Evolutionary conservation across 768 basidiomycete species (phyloP).

Genomic region (Amanita polypyramis): DNA sequence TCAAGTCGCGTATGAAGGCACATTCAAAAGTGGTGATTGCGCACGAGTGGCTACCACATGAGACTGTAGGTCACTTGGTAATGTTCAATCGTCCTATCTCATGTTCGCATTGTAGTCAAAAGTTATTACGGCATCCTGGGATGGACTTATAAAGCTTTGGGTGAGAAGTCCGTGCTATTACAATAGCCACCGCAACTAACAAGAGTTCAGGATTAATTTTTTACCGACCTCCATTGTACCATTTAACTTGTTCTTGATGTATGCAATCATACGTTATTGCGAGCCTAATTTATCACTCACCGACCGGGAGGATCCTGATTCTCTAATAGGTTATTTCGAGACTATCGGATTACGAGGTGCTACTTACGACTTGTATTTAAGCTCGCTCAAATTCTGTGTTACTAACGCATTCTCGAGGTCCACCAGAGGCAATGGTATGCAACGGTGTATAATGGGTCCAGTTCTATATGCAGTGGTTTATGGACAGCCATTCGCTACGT

Average conservation of each 20-base stretch:
- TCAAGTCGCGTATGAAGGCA: constrained; percentile 81
- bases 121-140: constrained; percentile 95
- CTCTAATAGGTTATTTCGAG: background rate
- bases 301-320: no score
- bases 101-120: constrained; percentile 56
- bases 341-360: no score
- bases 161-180: constrained; percentile 33
- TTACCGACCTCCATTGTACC: constrained; percentile 1
- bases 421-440: no score
- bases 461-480: background rate
- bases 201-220: constrained; percentile 27
- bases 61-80: constrained; percentile 60
- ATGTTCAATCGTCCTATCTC: constrained; percentile 33
- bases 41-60: constrained; percentile 97
- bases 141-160: constrained; percentile 97
- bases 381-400: background rate
- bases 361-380: no score
- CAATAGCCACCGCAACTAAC: constrained; percentile 9
- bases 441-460: background rate
- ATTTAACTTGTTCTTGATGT: constrained; percentile 4
- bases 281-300: background rate
- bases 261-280: background rate
- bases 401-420: background rate
- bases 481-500: background rate
- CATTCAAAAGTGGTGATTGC: constrained; percentile 96